Evolutionary conservation across 495 filamentous ascomycete genomes (phyloP).

Genomic region (Penicillium dipodomyicola): DNA sequence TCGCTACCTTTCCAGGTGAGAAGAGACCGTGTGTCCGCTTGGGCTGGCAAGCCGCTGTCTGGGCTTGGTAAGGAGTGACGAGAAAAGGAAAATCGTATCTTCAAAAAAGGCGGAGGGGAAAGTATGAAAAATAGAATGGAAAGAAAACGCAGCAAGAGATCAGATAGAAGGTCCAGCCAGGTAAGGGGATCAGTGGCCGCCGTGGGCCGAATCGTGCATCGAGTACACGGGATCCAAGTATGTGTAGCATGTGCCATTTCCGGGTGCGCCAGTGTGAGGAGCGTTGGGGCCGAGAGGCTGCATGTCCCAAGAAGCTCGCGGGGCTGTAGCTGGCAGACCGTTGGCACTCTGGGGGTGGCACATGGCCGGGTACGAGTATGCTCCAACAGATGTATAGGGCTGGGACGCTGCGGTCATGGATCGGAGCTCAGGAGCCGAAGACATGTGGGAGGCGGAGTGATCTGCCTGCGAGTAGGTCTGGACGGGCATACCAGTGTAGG

Average conservation of each 20-base stretch:
- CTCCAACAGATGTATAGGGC: conserved; percentile 32
- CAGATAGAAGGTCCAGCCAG: conserved; percentile 17
- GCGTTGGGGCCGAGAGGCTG: conserved; percentile 26
- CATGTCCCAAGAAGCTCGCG: conserved; percentile 37
- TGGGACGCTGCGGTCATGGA: conserved; percentile 33
- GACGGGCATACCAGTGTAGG: conserved; percentile 31
- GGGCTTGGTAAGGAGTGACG: conserved; percentile 44
- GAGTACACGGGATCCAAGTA: conserved; percentile 43
- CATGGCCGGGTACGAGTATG: conserved; percentile 38
- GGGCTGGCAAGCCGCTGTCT: conserved; percentile 23
- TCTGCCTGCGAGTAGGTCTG: conserved; percentile 32
- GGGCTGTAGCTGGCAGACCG: conserved; percentile 25
- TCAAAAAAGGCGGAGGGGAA: conserved; percentile 26
- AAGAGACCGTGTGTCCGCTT: background rate
- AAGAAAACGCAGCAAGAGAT: conserved; percentile 17
- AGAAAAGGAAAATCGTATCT: conserved; percentile 34
- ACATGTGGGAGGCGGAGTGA: conserved; percentile 20
- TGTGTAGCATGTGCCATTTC: conserved; percentile 29
- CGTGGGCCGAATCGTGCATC: conserved; percentile 27
- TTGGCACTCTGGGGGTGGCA: conserved; percentile 36
- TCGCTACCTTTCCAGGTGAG: background rate
- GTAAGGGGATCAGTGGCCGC: conserved; percentile 20
- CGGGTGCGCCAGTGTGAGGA: conserved; percentile 22
- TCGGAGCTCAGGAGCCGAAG: conserved; percentile 32
- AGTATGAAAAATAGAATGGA: conserved; percentile 30